Evolutionary conservation across 2,329 filamentous ascomycete species (phyloP), one percentile per base, ranked within the genome.

Genomic region (Exophiala sp.): DNA sequence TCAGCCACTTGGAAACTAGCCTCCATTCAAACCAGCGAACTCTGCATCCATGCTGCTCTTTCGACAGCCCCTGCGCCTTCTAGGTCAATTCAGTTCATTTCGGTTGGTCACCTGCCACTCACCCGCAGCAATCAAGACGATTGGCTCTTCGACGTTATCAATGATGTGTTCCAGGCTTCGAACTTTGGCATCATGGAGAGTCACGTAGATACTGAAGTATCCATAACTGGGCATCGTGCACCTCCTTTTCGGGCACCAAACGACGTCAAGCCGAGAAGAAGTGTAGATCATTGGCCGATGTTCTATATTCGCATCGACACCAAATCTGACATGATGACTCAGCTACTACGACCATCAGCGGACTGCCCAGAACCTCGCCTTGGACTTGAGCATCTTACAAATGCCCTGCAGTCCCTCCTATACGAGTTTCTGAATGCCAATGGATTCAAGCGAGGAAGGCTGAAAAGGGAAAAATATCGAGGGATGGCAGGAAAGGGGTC

Each of bases 201-300:
- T 29, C 24, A 86, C 16, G 76, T 80, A 1, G 64, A 33, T 11
- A 18, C 6, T 6, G 32, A 10, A 32, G 12, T 32, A 3, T n/a
- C 35, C 11, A 16, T 2, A 39, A 38, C 32, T 20, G 29, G 34
- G 6, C 67, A 5, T 57, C 61, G 2, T 64, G 68, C 20, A 54
- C 68, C 1, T 24, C 9, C 68, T 70, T 36, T 70, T 70, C 29
- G 62, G 63, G 3, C 9, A 24, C 11, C 72, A 76, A 12, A 69
- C 66, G 43, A 62, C 11, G n/a, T 14, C 35, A 54, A 43, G 12
- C n/a, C 34, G 18, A 34, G 18, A 5, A 92, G 89, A 66, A 78
- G 84, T 0, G 74, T 91, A 8, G 90, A 96, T 64, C 81, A 83
- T 47, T 94, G 89, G 84, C 91, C 92, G 0, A 92, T 92, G 85